Conservation (phyloP, 768 basidiomycete species). For the Sarcodon sp. region DNA sequence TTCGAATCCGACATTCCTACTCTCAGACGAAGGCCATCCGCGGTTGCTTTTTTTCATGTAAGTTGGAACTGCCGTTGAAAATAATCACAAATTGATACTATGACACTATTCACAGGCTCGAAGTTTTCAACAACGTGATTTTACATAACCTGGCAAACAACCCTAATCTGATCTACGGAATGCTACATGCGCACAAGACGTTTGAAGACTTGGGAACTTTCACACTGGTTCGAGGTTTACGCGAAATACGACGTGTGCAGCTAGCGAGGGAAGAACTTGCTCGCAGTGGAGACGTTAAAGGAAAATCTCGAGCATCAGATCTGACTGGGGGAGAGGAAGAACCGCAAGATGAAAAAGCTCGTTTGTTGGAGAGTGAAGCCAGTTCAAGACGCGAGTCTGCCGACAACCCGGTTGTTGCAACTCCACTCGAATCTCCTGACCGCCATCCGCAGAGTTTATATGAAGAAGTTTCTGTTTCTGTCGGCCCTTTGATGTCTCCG, state of each 20-base stretch:
- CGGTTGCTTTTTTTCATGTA: constrained; percentile 86
- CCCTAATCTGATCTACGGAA: constrained; percentile 77
- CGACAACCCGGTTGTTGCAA: constrained; percentile 9
- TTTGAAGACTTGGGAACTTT: constrained; percentile 92
- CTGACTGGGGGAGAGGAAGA: constrained; percentile 17
- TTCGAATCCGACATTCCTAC: constrained; percentile 75
- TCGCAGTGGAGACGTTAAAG: constrained; percentile 21
- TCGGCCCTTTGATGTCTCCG: constrained; percentile 31
- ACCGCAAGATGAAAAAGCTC: constrained; percentile 52
- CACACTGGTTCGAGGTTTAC: constrained; percentile 73
- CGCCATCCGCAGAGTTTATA: constrained; percentile 8
- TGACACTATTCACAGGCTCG: constrained; percentile 41
- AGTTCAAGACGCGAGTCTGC: constrained; percentile 14
- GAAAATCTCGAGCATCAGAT: constrained; percentile 26
- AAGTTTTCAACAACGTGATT: constrained; percentile 82
- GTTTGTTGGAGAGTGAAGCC: constrained; percentile 45
- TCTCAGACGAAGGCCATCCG: constrained; percentile 94
- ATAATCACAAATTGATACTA: not conserved
- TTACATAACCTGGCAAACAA: constrained; percentile 71
- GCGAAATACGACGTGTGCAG: constrained; percentile 71
- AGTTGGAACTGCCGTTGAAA: constrained; percentile 10
- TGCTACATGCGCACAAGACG: constrained; percentile 69
- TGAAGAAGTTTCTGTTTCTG: constrained; percentile 18
- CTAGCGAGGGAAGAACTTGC: constrained; percentile 59
- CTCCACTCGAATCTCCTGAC: constrained; percentile 6